Base-by-base conservation (phyloP, 257 asterid genomes). In the Ophiorrhiza pumila region DNA sequence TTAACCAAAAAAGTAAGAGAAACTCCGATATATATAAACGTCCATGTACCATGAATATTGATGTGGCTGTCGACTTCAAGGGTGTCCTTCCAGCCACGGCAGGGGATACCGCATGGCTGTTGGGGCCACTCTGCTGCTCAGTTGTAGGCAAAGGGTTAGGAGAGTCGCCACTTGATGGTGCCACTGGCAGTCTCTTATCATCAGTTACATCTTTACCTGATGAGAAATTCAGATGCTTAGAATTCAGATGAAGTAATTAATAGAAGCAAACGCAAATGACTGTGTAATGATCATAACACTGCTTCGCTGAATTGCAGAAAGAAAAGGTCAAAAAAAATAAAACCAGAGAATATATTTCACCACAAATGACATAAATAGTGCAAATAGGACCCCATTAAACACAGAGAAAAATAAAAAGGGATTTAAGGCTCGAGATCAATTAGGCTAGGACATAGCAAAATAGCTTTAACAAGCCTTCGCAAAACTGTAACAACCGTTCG, bases 11-110 rank as follows among this genome's bases (percentile, higher is more conserved):
- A 66, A 76, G 50, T 27, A 77, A 22, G 76, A 91, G 62, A 49
- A 83, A 46, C 72, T 71, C 83, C 18, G 75, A 64, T 67, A 83
- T 41, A 60, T 65, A 72, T 7, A 84, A 80, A 34, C 34, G 67
- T 79, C 82, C 41, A 25, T 59, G 18, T 32, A 67, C 12, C 45
- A 46, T 45, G 32, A 31, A 67, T n/a, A 31, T 14, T 17, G 83
- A 62, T 37, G 75, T 72, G 34, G 81, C 64, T 46, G 92, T 81
- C 68, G 97, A 85, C 73, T 77, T 83, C 47, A 85, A 85, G 41
- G 88, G 87, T 2, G 89, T 86, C 72, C 83, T 86, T 73, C 89
- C 90, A 7, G 93, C 89, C 74, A 85, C 68, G 65, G 96, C 96
- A 55, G 98, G 96, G 53, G 92, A 71, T 74, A 85, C 85, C 72